Conservation (phyloP, 2,329 filamentous ascomycete species). For the Aspergillus pseudoviridinutans region DNA sequence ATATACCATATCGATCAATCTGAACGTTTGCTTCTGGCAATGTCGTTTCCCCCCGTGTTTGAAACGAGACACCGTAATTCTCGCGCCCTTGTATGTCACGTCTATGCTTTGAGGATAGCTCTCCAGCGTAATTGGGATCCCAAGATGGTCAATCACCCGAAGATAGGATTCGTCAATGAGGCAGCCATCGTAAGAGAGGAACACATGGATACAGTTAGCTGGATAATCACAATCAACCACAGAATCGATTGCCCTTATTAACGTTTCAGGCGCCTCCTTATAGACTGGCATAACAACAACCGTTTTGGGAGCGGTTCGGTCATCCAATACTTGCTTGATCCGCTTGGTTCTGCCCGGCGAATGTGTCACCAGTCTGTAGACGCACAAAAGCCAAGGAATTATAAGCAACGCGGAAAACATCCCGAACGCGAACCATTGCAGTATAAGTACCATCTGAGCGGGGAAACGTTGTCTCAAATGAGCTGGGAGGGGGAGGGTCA, state of each 20-base stretch:
- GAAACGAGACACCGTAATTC: conserved; percentile 88
- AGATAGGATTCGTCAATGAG: conserved; percentile 85
- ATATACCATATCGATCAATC: conserved; percentile 90
- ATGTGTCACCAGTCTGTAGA: conserved; percentile 86
- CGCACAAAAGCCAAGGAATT: conserved; percentile 86
- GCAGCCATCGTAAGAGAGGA: conserved; percentile 91
- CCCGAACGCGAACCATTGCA: conserved; percentile 97
- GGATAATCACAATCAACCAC: conserved; percentile 94
- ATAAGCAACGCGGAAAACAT: conserved; percentile 80
- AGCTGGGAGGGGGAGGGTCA: conserved; percentile 78
- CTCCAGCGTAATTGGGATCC: conserved; percentile 67
- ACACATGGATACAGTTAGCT: conserved; percentile 85
- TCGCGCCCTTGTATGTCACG: conserved; percentile 73
- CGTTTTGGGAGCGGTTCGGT: conserved; percentile 82
- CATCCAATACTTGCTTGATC: conserved; percentile 80
- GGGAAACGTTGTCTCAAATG: conserved; percentile 73
- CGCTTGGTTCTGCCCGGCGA: conserved; percentile 76
- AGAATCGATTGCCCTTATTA: conserved; percentile 83
- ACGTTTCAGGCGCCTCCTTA: conserved; percentile 78
- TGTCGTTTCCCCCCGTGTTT: conserved; percentile 89
- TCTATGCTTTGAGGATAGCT: conserved; percentile 88
- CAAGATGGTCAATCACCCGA: conserved; percentile 78
- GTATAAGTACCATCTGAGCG: conserved; percentile 58
- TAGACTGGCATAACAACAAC: conserved; percentile 97
- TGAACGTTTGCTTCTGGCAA: conserved; percentile 90